A percentile compares a stretch with the other conserved stretches of the same genome.
These are phyloP conservation scores for Coemansia asiatica DNA, from an alignment of 192 early-diverging fungal genomes.

Conservation along the genomic window DNA sequence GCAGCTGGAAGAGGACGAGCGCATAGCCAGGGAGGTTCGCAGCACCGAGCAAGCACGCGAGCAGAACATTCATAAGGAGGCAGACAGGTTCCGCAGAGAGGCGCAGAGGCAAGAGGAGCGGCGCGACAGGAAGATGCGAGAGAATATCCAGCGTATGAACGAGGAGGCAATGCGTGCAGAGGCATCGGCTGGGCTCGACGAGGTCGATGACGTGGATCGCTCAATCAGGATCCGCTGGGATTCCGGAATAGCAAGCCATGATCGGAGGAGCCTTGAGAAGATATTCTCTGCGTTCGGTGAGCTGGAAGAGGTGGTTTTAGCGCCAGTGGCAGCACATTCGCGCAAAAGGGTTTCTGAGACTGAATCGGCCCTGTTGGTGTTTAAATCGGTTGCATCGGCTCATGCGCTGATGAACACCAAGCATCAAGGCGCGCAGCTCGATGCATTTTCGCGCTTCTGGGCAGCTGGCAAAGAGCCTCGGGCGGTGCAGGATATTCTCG, in stretches of 20 bases:
- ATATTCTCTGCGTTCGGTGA: constrained; percentile 35
- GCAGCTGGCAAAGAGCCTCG: constrained; percentile 30
- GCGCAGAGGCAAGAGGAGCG: constrained; percentile 20
- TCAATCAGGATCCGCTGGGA: constrained; percentile 39
- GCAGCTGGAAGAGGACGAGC: constrained; percentile 40
- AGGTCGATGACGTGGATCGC: constrained; percentile 42
- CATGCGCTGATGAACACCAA: constrained; percentile 38
- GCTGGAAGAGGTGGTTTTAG: constrained; percentile 45
- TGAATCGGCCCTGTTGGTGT: constrained; percentile 40
- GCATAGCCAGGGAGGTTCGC: constrained; percentile 14
- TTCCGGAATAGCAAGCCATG: not conserved
- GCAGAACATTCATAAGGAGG: constrained; percentile 26
- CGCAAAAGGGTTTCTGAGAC: constrained; percentile 2
- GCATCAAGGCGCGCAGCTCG: constrained; percentile 3
- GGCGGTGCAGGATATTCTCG: constrained; percentile 17
- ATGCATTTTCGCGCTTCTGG: constrained; percentile 31
- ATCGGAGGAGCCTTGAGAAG: constrained; percentile 16
- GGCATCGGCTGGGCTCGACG: constrained; percentile 12
- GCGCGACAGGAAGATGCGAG: constrained; percentile 32
- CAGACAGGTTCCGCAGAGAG: constrained; percentile 36
- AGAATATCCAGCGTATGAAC: constrained; percentile 21
- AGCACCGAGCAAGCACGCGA: constrained; percentile 7
- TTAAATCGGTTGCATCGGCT: constrained; percentile 33
- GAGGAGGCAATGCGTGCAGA: constrained; percentile 2
- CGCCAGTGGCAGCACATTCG: constrained; percentile 23